phyloP scores from a whole-genome alignment of 176 grass and related monocot genomes.

The Luzula sylvatica region DNA sequence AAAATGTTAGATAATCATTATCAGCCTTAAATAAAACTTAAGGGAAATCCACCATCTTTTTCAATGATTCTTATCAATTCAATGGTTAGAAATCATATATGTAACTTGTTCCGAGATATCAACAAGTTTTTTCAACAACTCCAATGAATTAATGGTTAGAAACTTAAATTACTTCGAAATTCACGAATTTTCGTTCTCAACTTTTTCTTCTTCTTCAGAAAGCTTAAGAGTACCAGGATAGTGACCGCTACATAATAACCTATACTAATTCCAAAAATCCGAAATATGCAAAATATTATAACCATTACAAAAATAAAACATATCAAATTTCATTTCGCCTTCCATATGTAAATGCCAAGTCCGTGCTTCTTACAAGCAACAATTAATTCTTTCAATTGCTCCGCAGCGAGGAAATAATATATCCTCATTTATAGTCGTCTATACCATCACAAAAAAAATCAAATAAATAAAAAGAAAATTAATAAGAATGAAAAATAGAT shows the following conservation, averaged over 20 bases:
- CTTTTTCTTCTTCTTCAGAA: conserved; percentile 20
- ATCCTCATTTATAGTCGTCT: conserved; percentile 84
- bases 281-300: no score
- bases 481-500: not conserved
- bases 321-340: conserved; percentile 46
- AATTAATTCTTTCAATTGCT: conserved; percentile 53
- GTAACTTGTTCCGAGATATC: no score
- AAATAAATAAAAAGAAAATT: not conserved
- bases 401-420: conserved; percentile 80
- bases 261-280: not conserved
- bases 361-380: conserved; percentile 70
- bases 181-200: not conserved
- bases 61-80: no score
- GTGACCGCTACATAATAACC: conserved; percentile 50
- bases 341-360: conserved; percentile 83
- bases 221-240: conserved; percentile 41
- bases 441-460: conserved; percentile 37
- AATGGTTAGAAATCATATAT: no score
- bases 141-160: no score
- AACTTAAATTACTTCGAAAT: not conserved
- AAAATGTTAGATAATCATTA: no score
- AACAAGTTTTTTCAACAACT: no score
- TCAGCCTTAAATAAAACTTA: no score
- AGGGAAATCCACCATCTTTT: no score
- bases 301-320: not conserved